These are phyloP conservation scores for Suillus variegatus DNA, from an alignment of 768 basidiomycete genomes.

Conservation along the genomic window DNA sequence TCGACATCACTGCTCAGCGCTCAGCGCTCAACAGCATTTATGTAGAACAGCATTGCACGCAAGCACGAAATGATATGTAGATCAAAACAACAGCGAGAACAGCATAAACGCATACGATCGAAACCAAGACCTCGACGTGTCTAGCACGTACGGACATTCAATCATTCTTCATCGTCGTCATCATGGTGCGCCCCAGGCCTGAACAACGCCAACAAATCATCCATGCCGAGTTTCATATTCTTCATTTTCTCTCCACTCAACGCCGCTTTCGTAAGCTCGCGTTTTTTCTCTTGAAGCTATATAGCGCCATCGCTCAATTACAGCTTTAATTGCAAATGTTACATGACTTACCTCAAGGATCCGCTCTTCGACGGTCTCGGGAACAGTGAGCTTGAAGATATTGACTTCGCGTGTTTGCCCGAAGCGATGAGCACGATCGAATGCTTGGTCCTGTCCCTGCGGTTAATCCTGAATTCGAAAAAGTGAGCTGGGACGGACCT, in stretches of 20 bases:
- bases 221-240: conserved; percentile 78
- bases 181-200: conserved; percentile 56
- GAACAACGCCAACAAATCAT: conserved; percentile 85
- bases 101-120: background rate
- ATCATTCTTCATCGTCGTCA: conserved; percentile 54
- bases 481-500: conserved; percentile 44
- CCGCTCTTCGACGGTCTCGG: conserved; percentile 84
- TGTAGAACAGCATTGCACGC: background rate
- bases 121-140: background rate
- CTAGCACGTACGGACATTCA: background rate
- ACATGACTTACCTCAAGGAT: conserved; percentile 59
- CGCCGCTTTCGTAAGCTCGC: conserved; percentile 80
- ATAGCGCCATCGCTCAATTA: background rate
- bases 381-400: conserved; percentile 88
- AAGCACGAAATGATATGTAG: background rate
- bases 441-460: conserved; percentile 77
- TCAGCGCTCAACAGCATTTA: background rate
- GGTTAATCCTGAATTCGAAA: conserved; percentile 15
- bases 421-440: conserved; percentile 87
- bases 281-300: conserved; percentile 91
- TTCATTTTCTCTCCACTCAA: conserved; percentile 88
- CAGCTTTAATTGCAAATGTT: background rate
- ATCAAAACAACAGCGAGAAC: background rate
- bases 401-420: conserved; percentile 87
- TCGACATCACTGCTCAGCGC: background rate